Conservation (phyloP, 495 filamentous ascomycete genomes). For the Glarea lozoyensis region DNA sequence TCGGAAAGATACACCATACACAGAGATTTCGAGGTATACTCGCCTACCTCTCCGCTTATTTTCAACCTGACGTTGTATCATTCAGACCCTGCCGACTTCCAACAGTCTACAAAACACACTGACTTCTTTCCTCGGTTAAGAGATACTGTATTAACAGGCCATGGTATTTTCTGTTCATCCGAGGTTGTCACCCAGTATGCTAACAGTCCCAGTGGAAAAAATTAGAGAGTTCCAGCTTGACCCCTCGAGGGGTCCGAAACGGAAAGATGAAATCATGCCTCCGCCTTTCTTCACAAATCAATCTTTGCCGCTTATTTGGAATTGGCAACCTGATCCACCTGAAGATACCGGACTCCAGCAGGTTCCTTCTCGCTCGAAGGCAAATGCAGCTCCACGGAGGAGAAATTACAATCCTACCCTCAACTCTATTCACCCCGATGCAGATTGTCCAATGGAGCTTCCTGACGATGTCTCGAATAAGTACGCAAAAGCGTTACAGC, state of each 20-base stretch:
- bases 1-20: conserved; percentile 66
- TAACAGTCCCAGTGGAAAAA: conserved; percentile 29
- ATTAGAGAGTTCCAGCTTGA: conserved; percentile 68
- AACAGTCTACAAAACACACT: conserved; percentile 53
- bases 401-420: too few species aligned
- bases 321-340: conserved; percentile 28
- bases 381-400: too few species aligned
- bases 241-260: conserved; percentile 47
- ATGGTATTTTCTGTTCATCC: conserved; percentile 34
- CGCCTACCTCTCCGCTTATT: neutral
- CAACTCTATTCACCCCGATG: too few species aligned
- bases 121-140: conserved; percentile 57
- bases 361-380: conserved; percentile 30
- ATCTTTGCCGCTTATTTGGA: conserved; percentile 60
- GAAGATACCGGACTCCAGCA: conserved; percentile 22
- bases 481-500: too few species aligned
- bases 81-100: conserved; percentile 56
- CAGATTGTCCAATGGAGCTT: too few species aligned
- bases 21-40: conserved; percentile 73
- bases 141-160: conserved; percentile 52
- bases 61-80: neutral
- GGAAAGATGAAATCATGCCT: conserved; percentile 63
- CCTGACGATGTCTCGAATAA: too few species aligned
- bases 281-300: conserved; percentile 66
- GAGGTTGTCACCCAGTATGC: too few species aligned